Evolutionary conservation across 2,329 filamentous ascomycete species (phyloP).

Genomic region (Colletotrichum gigasporum): DNA sequence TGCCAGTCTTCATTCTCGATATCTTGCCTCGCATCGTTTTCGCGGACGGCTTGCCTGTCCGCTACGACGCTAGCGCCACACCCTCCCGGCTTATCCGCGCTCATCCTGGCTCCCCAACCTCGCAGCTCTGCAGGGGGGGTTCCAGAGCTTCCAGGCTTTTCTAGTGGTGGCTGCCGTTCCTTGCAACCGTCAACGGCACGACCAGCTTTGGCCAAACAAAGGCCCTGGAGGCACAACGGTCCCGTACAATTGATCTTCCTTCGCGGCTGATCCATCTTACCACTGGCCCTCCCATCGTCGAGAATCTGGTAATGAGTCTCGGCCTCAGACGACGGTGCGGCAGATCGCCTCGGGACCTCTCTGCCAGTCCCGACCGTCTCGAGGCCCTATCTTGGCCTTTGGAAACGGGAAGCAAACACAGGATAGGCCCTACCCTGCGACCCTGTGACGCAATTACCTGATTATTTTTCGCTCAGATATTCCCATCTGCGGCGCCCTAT

Average conservation of each 20-base stretch:
- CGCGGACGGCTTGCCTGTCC: background rate
- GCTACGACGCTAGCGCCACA: slow-evolving; percentile 4
- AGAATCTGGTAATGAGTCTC: background rate
- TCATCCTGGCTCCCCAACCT: slow-evolving; percentile 22
- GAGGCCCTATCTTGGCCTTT: background rate
- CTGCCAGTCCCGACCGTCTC: background rate
- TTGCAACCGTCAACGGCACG: slow-evolving; percentile 19
- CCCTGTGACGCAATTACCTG: slow-evolving; percentile 8
- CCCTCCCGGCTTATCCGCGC: slow-evolving; percentile 16
- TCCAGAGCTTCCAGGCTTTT: slow-evolving; percentile 17
- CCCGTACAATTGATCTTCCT: background rate
- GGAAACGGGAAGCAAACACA: background rate
- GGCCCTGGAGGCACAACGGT: background rate
- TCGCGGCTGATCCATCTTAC: slow-evolving; percentile 8
- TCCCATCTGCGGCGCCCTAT: slow-evolving; percentile 2
- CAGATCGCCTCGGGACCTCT: background rate
- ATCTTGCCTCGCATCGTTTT: slow-evolving; percentile 13
- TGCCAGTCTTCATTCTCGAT: slow-evolving; percentile 28
- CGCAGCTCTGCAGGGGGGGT: slow-evolving; percentile 21
- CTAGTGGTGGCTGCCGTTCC: slow-evolving; percentile 25
- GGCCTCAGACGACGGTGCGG: slow-evolving; percentile 6
- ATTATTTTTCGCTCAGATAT: background rate
- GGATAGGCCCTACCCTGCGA: slow-evolving; percentile 3
- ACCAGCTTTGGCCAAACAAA: slow-evolving; percentile 21
- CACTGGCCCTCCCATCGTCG: background rate